Base-by-base conservation (phyloP, 2,329 filamentous ascomycete genomes). In the Ceratocystis papillata region DNA sequence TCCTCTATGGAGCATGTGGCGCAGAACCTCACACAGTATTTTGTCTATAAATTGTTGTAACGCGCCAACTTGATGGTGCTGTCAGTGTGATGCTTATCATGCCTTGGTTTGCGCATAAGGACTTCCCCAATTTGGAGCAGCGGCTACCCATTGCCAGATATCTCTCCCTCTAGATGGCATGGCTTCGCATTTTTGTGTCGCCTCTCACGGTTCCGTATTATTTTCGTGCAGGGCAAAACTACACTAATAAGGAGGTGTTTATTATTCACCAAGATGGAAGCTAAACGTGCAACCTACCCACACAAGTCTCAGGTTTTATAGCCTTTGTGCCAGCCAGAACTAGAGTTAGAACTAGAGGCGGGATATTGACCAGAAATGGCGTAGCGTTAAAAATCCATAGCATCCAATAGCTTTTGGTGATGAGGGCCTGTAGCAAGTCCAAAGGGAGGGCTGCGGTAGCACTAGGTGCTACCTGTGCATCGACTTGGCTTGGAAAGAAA, bases 291-390 rank as follows among this genome's bases (percentile, higher is more conserved):
- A n/a, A 15, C 17, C 45, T 4, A 20, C 5, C n/a, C 46, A 50
- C 46, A 10, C 46, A 50, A 50, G 46, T 8, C 46, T 7, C 2
- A 25, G 50, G 22, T 55, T 22, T 12, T 57, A 5, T 30, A 22
- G 46, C 20, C 12, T 3, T 33, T 12, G 10, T 5, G 2, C 53
- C 28, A 28, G 53, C 1, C 15, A 22, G 28, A 15, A 6, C 22
- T 28, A 17, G 6, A 7, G 5, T 28, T 57, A 6, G 25, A 50
- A n/a, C 46, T 50, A n/a, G 53, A 25, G 25, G 25, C 53, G 53
- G 53, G 53, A 57, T 57, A 33, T 22, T 57, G 25, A 10, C 53
- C 53, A 22, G 53, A 28, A 57, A 57, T 17, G 22, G 53, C 53
- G 22, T 57, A 57, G 53, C 53, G 22, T 30, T 22, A 30, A 33